phyloP scores from a whole-genome alignment of 192 early-diverging fungal species.

The Coemansia sp. region DNA sequence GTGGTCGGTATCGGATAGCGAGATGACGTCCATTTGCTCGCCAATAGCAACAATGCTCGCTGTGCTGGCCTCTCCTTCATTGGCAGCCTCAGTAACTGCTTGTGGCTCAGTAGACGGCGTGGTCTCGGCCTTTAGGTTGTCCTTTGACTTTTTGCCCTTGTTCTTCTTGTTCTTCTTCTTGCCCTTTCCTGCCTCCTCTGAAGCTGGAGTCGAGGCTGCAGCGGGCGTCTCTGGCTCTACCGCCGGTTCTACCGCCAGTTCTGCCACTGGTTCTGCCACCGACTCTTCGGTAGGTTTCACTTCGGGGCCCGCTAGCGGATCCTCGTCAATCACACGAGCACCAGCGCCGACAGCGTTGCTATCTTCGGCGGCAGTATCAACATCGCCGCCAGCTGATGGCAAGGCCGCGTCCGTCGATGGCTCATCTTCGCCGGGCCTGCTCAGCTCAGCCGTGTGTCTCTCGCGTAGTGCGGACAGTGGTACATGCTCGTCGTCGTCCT shows the following conservation, averaged over 20 bases:
- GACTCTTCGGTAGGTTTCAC: not conserved
- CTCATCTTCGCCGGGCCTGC: not conserved
- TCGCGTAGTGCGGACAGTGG: conserved; percentile 37
- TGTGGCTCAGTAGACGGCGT: not conserved
- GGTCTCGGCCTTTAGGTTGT: not conserved
- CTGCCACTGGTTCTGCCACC: not conserved
- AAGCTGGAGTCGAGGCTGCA: not conserved
- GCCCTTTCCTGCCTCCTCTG: conserved; percentile 22
- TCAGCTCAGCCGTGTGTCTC: conserved; percentile 4
- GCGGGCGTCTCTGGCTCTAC: conserved; percentile 8
- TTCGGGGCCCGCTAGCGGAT: not conserved
- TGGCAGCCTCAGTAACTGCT: not conserved
- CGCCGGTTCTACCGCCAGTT: not conserved
- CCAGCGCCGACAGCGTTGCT: conserved; percentile 11
- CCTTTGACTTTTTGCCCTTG: conserved; percentile 42
- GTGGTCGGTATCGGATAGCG: conserved; percentile 37
- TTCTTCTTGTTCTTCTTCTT: conserved; percentile 50
- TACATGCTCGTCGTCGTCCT: conserved; percentile 36
- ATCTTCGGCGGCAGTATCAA: conserved; percentile 5
- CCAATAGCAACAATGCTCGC: conserved; percentile 41
- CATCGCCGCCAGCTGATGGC: not conserved
- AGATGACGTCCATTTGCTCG: conserved; percentile 57
- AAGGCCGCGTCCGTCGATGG: not conserved
- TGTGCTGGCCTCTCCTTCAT: conserved; percentile 14
- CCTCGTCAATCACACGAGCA: not conserved